Base-by-base conservation (phyloP, 352 stramenopile genomes). In the Globisporangium megalacanthum region DNA sequence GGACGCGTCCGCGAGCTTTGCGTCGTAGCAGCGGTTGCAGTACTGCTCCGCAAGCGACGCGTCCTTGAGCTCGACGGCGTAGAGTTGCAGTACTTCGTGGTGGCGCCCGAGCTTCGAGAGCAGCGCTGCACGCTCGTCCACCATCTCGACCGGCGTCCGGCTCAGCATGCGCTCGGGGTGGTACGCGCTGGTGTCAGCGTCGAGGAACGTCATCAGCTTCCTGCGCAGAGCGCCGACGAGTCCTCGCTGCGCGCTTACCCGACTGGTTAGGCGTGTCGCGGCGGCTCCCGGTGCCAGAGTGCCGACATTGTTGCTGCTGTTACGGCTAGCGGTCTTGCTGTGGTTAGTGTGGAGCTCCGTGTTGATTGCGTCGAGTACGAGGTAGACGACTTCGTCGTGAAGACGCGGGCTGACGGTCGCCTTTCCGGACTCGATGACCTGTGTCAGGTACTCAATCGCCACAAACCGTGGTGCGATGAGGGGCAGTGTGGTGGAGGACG, bases 151-250 rank as follows among this genome's bases (percentile, higher is more conserved):
- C 1, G 80, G 80, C 13, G 76, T 91, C 19, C 82, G 79, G 47
- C 73, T 92, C 3, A 94, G 68, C 70, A 94, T 88, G 9, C 84
- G 79, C 55, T 92, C 84, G 3, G 84, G 84, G 50, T 92, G 84
- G 57, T 88, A 92, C 15, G 66, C 58, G 20, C 78, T 72, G 9
- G 54, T 46, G 19, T 72, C 65, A 17, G 69, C 81, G 48, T 88
- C 77, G 5, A 94, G 66, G 55, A 92, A 92, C 50, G 65, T 46
- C 7, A 92, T 65, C 47, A 94, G 56, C 7, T 88, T 90, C 11
- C 69, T 66, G 3, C 84, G 78, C 25, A 94, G 58, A 11, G 72
- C 50, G 2, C 84, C 80, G 0, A 84, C 66, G 19, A 85, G 67
- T 6, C 76, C 80, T 52, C 70, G 63, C 51, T 94, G 82, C 4